Percentiles rank a stretch among this genome's conserved stretches.
These are phyloP conservation scores for Fraxinus dipetala DNA, from an alignment of 305 asterid genomes.

Conservation along the genomic window DNA sequence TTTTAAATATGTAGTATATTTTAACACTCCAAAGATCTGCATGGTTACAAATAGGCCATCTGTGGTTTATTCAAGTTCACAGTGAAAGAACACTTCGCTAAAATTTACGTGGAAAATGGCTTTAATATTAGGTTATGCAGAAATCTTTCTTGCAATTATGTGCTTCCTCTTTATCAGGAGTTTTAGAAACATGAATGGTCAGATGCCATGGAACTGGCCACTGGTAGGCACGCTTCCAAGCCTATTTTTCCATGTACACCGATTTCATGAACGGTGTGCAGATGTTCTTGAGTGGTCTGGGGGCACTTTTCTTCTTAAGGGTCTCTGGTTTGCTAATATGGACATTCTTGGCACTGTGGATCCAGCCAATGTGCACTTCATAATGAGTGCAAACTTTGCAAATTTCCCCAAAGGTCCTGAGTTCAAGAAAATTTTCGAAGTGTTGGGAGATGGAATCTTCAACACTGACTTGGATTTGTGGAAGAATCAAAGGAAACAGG, in stretches of 20 bases:
- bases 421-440: slow-evolving; percentile 45
- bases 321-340: slow-evolving; percentile 38
- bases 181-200: slow-evolving; percentile 8
- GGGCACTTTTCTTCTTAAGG: slow-evolving; percentile 35
- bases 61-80: not conserved
- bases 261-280: slow-evolving; percentile 35
- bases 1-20: slow-evolving; percentile 7
- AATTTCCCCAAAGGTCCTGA: slow-evolving; percentile 42
- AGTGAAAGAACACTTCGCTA: not conserved
- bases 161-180: slow-evolving; percentile 21
- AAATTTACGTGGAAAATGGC: not conserved
- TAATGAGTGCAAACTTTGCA: slow-evolving; percentile 42
- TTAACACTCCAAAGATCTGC: slow-evolving; percentile 25
- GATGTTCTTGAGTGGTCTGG: slow-evolving; percentile 17
- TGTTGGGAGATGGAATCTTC: slow-evolving; percentile 47
- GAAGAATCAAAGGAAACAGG: slow-evolving; percentile 38
- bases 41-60: slow-evolving; percentile 23
- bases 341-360: slow-evolving; percentile 41
- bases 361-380: slow-evolving; percentile 47
- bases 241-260: slow-evolving; percentile 30
- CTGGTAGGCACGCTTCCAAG: slow-evolving; percentile 45
- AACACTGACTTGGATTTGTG: slow-evolving; percentile 38
- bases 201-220: slow-evolving; percentile 46
- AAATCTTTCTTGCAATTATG: slow-evolving; percentile 22
- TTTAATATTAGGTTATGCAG: slow-evolving; percentile 18